Conservation (phyloP, 345 rosid genomes). For the Excoecaria cochinchinensis region DNA sequence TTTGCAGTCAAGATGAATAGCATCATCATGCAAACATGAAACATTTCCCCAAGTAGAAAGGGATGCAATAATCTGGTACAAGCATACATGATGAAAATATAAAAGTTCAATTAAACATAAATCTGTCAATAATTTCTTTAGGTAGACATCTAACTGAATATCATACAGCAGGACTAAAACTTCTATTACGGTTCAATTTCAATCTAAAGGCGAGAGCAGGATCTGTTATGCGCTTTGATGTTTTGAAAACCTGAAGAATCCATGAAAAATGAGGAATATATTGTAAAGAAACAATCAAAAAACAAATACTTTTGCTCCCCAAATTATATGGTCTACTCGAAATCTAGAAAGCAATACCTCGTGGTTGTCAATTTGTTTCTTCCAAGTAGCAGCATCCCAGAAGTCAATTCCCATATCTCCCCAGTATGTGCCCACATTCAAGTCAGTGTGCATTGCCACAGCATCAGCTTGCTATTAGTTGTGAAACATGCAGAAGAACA, state of each 20-base stretch:
- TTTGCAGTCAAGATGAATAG: background rate
- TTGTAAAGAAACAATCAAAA: background rate
- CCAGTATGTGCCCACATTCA: slow-evolving; percentile 70
- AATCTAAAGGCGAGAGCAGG: background rate
- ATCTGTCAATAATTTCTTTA: background rate
- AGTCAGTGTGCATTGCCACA: slow-evolving; percentile 61
- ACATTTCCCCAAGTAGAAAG: background rate
- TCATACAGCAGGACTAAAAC: background rate
- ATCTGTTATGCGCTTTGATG: background rate
- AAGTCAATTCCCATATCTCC: slow-evolving; percentile 80
- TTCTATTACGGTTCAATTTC: background rate
- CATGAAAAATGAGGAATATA: background rate
- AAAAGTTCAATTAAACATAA: background rate
- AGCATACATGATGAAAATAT: background rate
- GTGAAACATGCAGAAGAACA: background rate
- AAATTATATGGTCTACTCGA: background rate
- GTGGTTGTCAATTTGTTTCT: slow-evolving; percentile 42
- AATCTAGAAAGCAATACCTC: slow-evolving; percentile 50
- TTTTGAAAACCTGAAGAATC: background rate
- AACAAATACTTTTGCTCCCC: background rate
- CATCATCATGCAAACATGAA: background rate
- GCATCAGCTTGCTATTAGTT: slow-evolving; percentile 73
- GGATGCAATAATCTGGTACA: background rate
- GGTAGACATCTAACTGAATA: background rate
- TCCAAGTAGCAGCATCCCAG: slow-evolving; percentile 67